phyloP scores from a whole-genome alignment of 768 basidiomycete genomes.

The Lactarius deliciosus region DNA sequence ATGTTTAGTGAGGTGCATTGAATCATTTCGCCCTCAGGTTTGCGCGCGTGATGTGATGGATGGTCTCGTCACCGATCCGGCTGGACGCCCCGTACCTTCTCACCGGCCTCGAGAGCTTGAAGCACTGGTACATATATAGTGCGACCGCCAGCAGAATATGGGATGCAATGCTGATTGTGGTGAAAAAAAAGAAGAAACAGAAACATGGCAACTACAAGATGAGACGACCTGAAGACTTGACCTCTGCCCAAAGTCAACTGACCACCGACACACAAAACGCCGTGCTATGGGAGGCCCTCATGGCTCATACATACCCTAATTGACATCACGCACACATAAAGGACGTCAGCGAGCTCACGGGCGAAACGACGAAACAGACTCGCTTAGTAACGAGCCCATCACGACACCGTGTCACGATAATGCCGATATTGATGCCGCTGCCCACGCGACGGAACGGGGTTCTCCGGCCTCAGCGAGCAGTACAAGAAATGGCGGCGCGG shows the following conservation, averaged over 20 bases:
- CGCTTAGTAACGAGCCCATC: background rate
- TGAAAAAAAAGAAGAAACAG: background rate
- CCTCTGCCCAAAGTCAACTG: background rate
- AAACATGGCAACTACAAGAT: background rate
- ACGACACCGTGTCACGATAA: slow-evolving; percentile 13
- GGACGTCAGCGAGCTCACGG: background rate
- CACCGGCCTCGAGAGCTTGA: no score
- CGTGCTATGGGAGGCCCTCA: slow-evolving; percentile 31
- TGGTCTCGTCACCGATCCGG: no score
- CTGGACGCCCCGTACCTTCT: no score
- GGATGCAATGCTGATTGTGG: background rate
- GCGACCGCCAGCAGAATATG: background rate
- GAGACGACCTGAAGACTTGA: background rate
- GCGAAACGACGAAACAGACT: background rate
- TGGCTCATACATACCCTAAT: slow-evolving; percentile 22
- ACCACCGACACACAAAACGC: slow-evolving; percentile 15
- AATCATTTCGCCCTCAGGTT: no score
- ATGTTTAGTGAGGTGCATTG: no score
- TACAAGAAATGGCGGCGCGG: slow-evolving; percentile 84
- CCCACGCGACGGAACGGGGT: slow-evolving; percentile 36
- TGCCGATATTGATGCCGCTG: slow-evolving; percentile 13
- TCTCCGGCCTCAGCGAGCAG: slow-evolving; percentile 70
- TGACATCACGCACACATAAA: background rate
- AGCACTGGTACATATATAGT: background rate
- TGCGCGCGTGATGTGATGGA: no score